phyloP scores from a whole-genome alignment of 2,329 filamentous ascomycete genomes.

The Hypomyces perniciosus region DNA sequence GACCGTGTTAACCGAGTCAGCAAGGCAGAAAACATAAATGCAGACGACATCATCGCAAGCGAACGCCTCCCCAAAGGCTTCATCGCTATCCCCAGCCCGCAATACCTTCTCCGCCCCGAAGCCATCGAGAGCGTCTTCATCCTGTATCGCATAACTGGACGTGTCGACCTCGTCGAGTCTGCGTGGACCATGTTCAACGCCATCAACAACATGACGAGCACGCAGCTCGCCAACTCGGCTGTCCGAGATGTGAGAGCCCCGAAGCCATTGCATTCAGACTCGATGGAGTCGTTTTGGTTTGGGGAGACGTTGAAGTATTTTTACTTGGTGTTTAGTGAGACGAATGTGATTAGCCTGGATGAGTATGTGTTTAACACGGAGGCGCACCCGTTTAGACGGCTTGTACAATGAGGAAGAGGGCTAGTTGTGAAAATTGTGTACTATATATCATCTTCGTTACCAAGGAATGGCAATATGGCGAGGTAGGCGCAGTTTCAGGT shows the following conservation, averaged over 20 bases:
- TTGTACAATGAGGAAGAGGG: constrained; percentile 44
- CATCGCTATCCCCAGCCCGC: constrained; percentile 46
- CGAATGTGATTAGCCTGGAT: constrained; percentile 57
- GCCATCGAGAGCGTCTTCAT: constrained; percentile 50
- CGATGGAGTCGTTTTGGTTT: constrained; percentile 66
- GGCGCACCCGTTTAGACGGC: constrained; percentile 39
- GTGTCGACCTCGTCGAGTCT: constrained; percentile 38
- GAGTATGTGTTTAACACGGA: constrained; percentile 59
- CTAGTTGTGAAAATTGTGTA: neutral
- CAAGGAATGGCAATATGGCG: too few relatives aligned
- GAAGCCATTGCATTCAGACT: constrained; percentile 41
- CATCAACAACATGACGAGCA: constrained; percentile 41
- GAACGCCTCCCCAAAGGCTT: constrained; percentile 51
- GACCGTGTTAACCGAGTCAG: constrained; percentile 14
- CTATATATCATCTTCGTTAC: neutral
- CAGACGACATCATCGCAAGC: constrained; percentile 23
- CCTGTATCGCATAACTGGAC: constrained; percentile 47
- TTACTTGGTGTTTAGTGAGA: constrained; percentile 64
- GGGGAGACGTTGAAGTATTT: constrained; percentile 73
- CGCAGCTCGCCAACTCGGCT: constrained; percentile 43
- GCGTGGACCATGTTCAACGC: constrained; percentile 51
- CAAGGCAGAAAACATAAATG: constrained; percentile 12
- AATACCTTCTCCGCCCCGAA: constrained; percentile 48
- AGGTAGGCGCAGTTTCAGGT: neutral
- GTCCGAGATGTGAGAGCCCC: constrained; percentile 34